Percentiles rank a stretch among this genome's conserved stretches.
These are phyloP conservation scores for Colletotrichum theobromicola DNA, from an alignment of 2,329 filamentous ascomycete genomes.

Conservation along the genomic window DNA sequence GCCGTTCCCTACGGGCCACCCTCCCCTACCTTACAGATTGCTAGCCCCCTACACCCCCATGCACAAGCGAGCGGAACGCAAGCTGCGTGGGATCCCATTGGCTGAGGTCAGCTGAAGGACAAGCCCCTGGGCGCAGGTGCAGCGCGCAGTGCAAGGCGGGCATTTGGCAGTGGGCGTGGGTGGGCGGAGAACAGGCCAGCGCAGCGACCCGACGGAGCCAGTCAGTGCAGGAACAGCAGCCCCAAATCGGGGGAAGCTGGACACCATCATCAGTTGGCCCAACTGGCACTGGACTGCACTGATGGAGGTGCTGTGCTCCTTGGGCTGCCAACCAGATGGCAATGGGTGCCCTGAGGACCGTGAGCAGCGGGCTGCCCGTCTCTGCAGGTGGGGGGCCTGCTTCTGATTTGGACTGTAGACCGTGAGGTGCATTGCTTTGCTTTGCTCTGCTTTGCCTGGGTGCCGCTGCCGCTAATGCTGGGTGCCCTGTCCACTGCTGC, in stretches of 20 bases:
- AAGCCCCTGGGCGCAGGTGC: conserved; percentile 6
- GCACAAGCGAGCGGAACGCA: conserved; percentile 3
- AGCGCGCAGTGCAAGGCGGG: background rate
- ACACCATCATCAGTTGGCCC: background rate
- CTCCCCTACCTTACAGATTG: background rate
- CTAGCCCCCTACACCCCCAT: background rate
- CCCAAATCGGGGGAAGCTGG: conserved; percentile 7
- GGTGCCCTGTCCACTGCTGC: background rate
- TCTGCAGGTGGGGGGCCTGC: background rate
- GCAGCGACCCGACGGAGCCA: conserved; percentile 7
- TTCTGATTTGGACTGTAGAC: background rate
- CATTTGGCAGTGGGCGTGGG: background rate
- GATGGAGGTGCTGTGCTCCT: no score
- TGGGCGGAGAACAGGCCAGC: conserved; percentile 13
- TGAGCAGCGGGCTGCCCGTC: background rate
- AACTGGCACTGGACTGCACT: background rate
- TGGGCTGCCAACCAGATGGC: background rate
- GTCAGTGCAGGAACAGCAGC: conserved; percentile 19
- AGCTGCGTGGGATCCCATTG: conserved; percentile 5
- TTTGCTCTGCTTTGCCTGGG: background rate
- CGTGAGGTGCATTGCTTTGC: conserved; percentile 4
- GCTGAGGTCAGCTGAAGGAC: background rate
- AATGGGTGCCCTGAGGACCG: background rate
- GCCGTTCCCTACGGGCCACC: background rate
- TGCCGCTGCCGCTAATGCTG: conserved; percentile 2